phyloP scores from a whole-genome alignment of 2,329 filamentous ascomycete genomes.

The Scytalidium sp. region DNA sequence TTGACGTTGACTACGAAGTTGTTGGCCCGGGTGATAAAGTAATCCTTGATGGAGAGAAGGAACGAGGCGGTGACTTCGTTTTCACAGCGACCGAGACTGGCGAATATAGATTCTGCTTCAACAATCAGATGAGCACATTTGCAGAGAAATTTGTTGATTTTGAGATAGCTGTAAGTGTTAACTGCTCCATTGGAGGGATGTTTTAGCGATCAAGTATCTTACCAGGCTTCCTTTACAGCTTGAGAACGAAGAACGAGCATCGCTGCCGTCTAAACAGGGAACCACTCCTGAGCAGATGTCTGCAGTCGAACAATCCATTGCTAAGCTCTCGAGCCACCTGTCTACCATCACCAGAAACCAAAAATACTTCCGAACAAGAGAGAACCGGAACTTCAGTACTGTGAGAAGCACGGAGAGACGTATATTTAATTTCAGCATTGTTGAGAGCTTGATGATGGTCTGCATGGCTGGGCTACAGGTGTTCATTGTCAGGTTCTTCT shows the following conservation, averaged over 20 bases:
- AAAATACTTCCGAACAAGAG: conserved; percentile 98
- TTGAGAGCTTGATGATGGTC: conserved; percentile 88
- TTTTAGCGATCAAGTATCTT: background rate
- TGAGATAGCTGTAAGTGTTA: conserved; percentile 78
- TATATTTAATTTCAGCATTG: conserved; percentile 96
- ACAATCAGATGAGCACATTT: conserved; percentile 97
- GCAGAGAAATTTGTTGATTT: conserved; percentile 98
- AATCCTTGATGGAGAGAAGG: conserved; percentile 84
- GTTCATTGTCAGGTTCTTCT: conserved; percentile 97
- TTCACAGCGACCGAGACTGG: conserved; percentile 87
- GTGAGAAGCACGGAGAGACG: conserved; percentile 92
- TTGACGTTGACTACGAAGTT: conserved; percentile 93
- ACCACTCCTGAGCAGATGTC: conserved; percentile 86
- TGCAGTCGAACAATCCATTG: conserved; percentile 86
- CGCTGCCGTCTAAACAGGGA: conserved; percentile 85
- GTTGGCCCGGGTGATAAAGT: conserved; percentile 76
- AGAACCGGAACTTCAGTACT: conserved; percentile 98
- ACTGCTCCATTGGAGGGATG: conserved; percentile 1
- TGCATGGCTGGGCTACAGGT: conserved; percentile 96
- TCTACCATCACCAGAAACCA: conserved; percentile 96
- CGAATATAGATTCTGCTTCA: conserved; percentile 97
- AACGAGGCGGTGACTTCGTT: conserved; percentile 94
- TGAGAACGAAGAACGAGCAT: conserved; percentile 81
- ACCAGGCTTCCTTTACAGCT: conserved; percentile 55
- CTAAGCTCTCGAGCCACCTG: conserved; percentile 89